These are phyloP conservation scores for Psilocybe cyanescens DNA, from an alignment of 768 basidiomycete genomes.

Conservation along the genomic window DNA sequence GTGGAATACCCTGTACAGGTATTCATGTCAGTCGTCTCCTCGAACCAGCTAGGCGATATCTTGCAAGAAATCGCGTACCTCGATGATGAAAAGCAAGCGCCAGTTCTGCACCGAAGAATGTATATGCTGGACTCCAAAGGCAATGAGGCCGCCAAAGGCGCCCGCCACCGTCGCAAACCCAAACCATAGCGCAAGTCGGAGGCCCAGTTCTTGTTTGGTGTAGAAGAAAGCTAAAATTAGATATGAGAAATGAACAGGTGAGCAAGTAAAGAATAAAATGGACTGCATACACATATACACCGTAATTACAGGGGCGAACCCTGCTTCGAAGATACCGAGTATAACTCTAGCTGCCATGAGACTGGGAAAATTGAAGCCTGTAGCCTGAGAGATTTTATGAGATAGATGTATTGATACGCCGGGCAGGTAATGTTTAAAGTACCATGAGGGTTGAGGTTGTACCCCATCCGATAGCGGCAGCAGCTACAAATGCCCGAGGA, in stretches of 20 bases:
- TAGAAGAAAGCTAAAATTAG: slow-evolving; percentile 67
- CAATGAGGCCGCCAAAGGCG: slow-evolving; percentile 84
- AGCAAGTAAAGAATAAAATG: background rate
- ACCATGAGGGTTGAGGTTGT: slow-evolving; percentile 76
- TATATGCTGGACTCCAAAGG: slow-evolving; percentile 75
- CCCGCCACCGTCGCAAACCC: slow-evolving; percentile 85
- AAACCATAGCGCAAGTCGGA: slow-evolving; percentile 82
- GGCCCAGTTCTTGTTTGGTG: slow-evolving; percentile 73
- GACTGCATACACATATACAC: slow-evolving; percentile 70
- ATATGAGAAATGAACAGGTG: background rate
- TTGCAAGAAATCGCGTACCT: slow-evolving; percentile 40
- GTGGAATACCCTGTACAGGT: slow-evolving; percentile 59
- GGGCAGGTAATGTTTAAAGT: background rate
- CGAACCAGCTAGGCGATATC: too few species aligned
- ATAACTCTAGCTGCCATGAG: slow-evolving; percentile 61
- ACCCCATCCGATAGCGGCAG: slow-evolving; percentile 74
- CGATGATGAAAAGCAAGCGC: slow-evolving; percentile 75
- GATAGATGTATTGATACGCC: background rate
- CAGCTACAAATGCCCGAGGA: slow-evolving; percentile 70
- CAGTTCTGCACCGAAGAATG: slow-evolving; percentile 52
- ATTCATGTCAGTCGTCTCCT: background rate
- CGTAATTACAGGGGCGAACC: slow-evolving; percentile 78
- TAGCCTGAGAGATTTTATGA: slow-evolving; percentile 42
- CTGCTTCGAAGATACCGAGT: slow-evolving; percentile 79
- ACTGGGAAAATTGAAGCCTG: slow-evolving; percentile 62